Percentiles rank a stretch among this genome's conserved stretches.
Evolutionary conservation across 352 stramenopile species (phyloP).

Genomic region (Pythium aquatile): DNA sequence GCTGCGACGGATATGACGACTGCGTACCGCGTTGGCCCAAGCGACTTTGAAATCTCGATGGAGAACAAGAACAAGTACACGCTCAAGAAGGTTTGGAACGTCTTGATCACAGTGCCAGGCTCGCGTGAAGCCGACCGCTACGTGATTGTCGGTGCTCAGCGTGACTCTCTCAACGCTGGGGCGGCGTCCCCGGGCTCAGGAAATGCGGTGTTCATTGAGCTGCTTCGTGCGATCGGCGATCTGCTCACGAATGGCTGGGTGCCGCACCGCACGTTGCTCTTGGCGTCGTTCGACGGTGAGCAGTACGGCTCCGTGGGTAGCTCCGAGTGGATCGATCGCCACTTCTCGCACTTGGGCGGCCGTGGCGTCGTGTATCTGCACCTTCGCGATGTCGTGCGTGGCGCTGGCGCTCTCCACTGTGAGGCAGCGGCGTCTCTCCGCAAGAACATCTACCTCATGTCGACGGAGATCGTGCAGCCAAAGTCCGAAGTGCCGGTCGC

Average conservation of each 20-base stretch:
- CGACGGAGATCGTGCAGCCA: constrained; percentile 62
- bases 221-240: constrained; percentile 57
- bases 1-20: constrained; percentile 15
- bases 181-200: constrained; percentile 63
- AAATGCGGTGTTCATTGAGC: constrained; percentile 78
- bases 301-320: constrained; percentile 79
- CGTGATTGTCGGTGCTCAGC: constrained; percentile 67
- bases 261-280: constrained; percentile 74
- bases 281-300: constrained; percentile 76
- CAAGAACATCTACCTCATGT: constrained; percentile 77
- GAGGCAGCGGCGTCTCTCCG: constrained; percentile 69
- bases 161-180: constrained; percentile 67
- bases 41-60: constrained; percentile 36
- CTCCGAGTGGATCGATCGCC: constrained; percentile 82
- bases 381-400: constrained; percentile 68
- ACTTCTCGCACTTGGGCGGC: constrained; percentile 58
- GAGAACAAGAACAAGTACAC: constrained; percentile 69
- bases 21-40: constrained; percentile 38
- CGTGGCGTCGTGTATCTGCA: constrained; percentile 76
- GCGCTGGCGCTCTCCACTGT: constrained; percentile 58
- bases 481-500: constrained; percentile 43
- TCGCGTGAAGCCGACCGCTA: constrained; percentile 75
- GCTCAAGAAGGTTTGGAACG: constrained; percentile 77
- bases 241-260: constrained; percentile 70
- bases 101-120: constrained; percentile 68